phyloP scores from a whole-genome alignment of 176 grass and related monocot genomes.

The Aegilops sharonensis region DNA sequence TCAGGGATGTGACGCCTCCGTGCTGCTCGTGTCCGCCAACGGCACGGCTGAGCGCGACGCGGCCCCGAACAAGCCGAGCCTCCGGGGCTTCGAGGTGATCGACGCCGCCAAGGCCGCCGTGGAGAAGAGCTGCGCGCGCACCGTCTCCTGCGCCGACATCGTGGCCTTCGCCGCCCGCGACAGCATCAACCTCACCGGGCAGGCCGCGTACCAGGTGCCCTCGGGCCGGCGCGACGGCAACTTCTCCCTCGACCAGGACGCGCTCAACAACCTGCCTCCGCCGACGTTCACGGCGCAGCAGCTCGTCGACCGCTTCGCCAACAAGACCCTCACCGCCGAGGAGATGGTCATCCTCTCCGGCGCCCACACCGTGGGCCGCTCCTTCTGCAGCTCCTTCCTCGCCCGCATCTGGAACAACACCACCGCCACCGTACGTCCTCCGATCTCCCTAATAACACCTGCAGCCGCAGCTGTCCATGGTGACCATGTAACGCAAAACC shows the following conservation, averaged over 20 bases:
- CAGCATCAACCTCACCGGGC: slow-evolving; percentile 55
- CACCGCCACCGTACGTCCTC: not conserved
- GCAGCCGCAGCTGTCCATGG: not conserved
- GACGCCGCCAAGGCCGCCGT: slow-evolving; percentile 54
- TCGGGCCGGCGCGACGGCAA: slow-evolving; percentile 57
- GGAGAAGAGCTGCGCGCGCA: slow-evolving; percentile 41
- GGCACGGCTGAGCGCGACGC: slow-evolving; percentile 52
- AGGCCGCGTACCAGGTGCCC: slow-evolving; percentile 44
- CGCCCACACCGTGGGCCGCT: slow-evolving; percentile 2
- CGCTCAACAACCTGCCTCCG: slow-evolving; percentile 32
- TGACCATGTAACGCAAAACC: not conserved
- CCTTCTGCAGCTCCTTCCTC: slow-evolving; percentile 21
- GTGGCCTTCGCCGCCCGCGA: slow-evolving; percentile 61
- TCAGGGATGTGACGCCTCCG: slow-evolving; percentile 64
- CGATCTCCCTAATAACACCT: not conserved
- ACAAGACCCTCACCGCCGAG: slow-evolving; percentile 20
- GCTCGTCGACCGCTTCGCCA: slow-evolving; percentile 11
- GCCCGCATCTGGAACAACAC: slow-evolving; percentile 8
- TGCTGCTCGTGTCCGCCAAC: slow-evolving; percentile 50
- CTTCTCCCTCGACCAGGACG: slow-evolving; percentile 33
- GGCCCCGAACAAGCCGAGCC: slow-evolving; percentile 53
- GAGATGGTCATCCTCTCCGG: slow-evolving; percentile 23
- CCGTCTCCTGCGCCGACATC: slow-evolving; percentile 73
- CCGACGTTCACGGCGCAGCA: slow-evolving; percentile 29
- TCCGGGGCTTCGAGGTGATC: slow-evolving; percentile 59